A percentile compares a stretch with the other conserved stretches of the same genome.
phyloP scores from a whole-genome alignment of 768 basidiomycete genomes.

The Austroboletus eburneus region DNA sequence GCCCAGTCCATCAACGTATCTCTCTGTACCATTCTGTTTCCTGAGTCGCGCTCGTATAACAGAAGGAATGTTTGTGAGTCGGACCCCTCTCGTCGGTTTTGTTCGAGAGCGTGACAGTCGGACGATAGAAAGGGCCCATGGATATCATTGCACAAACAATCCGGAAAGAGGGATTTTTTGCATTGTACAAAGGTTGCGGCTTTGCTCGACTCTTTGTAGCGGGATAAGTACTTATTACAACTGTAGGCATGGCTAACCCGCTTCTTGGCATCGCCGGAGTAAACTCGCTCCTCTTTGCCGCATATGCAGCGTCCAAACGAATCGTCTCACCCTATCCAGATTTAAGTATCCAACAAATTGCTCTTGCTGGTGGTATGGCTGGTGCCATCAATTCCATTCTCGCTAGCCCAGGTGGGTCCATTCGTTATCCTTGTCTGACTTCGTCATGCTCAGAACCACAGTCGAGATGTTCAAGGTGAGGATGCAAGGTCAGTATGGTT shows the following conservation, averaged over 20 bases:
- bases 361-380: constrained; percentile 86
- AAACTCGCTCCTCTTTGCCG: constrained; percentile 91
- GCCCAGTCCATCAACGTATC: constrained; percentile 53
- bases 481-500: constrained; percentile 96
- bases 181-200: constrained; percentile 83
- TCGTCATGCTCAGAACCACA: constrained; percentile 22
- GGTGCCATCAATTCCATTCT: constrained; percentile 88
- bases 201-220: not conserved
- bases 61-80: constrained; percentile 91
- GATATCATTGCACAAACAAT: constrained; percentile 84
- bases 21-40: not conserved
- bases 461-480: constrained; percentile 99
- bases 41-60: constrained; percentile 4
- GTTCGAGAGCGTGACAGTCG: not conserved
- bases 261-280: constrained; percentile 92
- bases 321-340: constrained; percentile 88
- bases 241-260: constrained; percentile 78
- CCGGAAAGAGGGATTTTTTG: constrained; percentile 85
- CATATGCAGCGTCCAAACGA: constrained; percentile 79
- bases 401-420: constrained; percentile 73
- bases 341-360: constrained; percentile 73
- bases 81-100: constrained; percentile 22
- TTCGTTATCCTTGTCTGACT: not conserved
- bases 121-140: constrained; percentile 80
- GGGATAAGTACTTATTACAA: not conserved